Evolutionary conservation across 371 early-diverging fungal species (phyloP).

Genomic region (Capillidium rhysosporum): DNA sequence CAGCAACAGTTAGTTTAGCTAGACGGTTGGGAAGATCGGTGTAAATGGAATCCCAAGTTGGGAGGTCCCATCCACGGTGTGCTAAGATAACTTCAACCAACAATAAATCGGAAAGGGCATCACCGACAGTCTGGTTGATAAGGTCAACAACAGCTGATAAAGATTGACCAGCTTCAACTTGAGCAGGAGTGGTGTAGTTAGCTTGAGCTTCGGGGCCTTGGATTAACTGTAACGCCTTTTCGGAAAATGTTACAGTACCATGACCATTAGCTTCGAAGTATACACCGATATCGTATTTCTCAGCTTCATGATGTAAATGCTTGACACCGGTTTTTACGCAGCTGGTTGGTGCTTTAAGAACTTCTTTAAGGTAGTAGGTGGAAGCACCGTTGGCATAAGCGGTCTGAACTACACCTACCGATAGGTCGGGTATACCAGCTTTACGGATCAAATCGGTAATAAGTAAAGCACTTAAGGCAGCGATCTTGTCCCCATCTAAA

Average conservation of each 20-base stretch:
- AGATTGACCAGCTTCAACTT: constrained; percentile 50
- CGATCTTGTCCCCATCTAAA: constrained; percentile 96
- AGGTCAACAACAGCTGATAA: constrained; percentile 69
- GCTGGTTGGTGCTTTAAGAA: constrained; percentile 76
- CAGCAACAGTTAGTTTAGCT: constrained; percentile 84
- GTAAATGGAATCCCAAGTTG: constrained; percentile 84
- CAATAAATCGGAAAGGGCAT: constrained; percentile 95
- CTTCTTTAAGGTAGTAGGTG: constrained; percentile 71
- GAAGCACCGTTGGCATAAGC: constrained; percentile 98
- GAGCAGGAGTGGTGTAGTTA: constrained; percentile 28
- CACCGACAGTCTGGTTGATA: constrained; percentile 97
- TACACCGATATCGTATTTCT: constrained; percentile 93
- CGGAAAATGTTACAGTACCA: constrained; percentile 94
- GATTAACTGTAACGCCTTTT: constrained; percentile 40
- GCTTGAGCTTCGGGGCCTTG: constrained; percentile 21
- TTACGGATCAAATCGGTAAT: constrained; percentile 67
- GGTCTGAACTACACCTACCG: constrained; percentile 96
- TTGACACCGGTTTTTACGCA: constrained; percentile 98
- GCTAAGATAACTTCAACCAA: constrained; percentile 85
- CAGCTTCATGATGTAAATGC: constrained; percentile 96
- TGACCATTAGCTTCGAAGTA: constrained; percentile 99
- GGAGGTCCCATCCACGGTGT: constrained; percentile 52
- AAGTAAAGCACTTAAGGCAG: constrained; percentile 78
- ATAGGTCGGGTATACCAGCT: constrained; percentile 49
- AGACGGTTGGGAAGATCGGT: constrained; percentile 85